phyloP scores from a whole-genome alignment of 2,329 filamentous ascomycete species.

The Stemphylium beticola region DNA sequence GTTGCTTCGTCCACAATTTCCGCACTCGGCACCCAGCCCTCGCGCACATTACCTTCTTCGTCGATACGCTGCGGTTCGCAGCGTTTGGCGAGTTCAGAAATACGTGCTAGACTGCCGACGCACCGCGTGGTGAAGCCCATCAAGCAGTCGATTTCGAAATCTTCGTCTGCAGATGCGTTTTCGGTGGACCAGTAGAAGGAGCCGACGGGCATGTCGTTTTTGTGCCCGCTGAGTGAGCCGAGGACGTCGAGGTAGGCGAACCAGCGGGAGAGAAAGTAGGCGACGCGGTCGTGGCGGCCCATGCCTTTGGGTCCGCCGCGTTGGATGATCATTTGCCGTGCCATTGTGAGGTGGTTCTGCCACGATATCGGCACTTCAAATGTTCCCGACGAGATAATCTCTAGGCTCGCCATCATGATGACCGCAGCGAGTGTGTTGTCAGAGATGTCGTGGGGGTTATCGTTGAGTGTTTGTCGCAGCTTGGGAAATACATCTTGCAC shows the following conservation, averaged over 20 bases:
- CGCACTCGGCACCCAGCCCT: conserved; percentile 64
- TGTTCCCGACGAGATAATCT: conserved; percentile 81
- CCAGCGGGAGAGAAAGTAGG: conserved; percentile 81
- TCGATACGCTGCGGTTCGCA: conserved; percentile 72
- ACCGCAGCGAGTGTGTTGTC: conserved; percentile 78
- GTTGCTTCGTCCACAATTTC: conserved; percentile 64
- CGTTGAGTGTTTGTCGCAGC: conserved; percentile 68
- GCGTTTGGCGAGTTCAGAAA: conserved; percentile 72
- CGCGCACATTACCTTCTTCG: conserved; percentile 55
- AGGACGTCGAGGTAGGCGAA: conserved; percentile 84
- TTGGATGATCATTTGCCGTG: conserved; percentile 74
- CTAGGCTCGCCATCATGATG: conserved; percentile 83
- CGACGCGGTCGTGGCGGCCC: conserved; percentile 58
- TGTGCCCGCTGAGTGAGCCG: conserved; percentile 69
- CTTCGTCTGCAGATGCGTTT: conserved; percentile 63
- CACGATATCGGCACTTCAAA: conserved; percentile 82
- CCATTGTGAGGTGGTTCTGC: conserved; percentile 79
- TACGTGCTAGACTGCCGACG: conserved; percentile 71
- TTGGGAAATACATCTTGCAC: conserved; percentile 79
- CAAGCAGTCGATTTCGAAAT: conserved; percentile 77
- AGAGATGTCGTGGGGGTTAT: conserved; percentile 60
- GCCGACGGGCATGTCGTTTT: conserved; percentile 52
- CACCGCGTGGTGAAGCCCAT: conserved; percentile 78
- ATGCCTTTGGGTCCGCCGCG: conserved; percentile 66
- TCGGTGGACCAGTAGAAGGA: conserved; percentile 50